phyloP scores from a whole-genome alignment of 2,329 filamentous ascomycete genomes.

The Bisporella sp. region DNA sequence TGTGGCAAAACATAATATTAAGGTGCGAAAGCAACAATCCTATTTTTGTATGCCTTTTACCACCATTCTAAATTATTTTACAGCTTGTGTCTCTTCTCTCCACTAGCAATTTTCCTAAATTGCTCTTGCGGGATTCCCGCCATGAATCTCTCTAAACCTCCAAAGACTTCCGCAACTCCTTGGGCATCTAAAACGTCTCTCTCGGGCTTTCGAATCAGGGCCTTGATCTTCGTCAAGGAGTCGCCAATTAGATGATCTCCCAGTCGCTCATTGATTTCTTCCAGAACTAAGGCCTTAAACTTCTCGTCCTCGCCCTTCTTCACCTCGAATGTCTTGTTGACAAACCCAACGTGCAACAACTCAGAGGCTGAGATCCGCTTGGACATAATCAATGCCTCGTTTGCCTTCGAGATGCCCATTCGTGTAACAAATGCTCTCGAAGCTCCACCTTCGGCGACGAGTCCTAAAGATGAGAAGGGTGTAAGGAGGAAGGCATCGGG shows the following conservation, averaged over 20 bases:
- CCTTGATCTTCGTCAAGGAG: conserved; percentile 79
- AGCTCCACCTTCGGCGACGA: conserved; percentile 84
- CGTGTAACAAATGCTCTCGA: conserved; percentile 72
- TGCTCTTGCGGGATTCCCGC: conserved; percentile 69
- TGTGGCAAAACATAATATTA: background rate
- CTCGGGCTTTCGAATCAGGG: conserved; percentile 68
- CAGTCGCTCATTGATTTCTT: conserved; percentile 73
- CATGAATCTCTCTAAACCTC: conserved; percentile 70
- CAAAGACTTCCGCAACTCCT: conserved; percentile 80
- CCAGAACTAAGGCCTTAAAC: conserved; percentile 66
- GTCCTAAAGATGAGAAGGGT: conserved; percentile 81
- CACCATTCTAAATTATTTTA: conserved; percentile 30
- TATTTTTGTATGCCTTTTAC: background rate
- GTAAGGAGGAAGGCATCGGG: conserved; percentile 82
- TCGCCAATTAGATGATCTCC: conserved; percentile 74
- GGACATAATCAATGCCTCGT: conserved; percentile 90
- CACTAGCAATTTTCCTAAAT: conserved; percentile 76
- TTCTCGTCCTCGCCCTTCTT: conserved; percentile 55
- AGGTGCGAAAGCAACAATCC: conserved; percentile 6
- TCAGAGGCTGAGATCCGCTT: conserved; percentile 68
- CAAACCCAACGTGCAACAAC: conserved; percentile 69
- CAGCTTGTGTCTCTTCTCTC: conserved; percentile 92
- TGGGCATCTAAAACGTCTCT: conserved; percentile 66
- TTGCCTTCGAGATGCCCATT: conserved; percentile 74
- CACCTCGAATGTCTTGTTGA: conserved; percentile 70